These are phyloP conservation scores for Penicillium sp. DNA, from an alignment of 2,329 filamentous ascomycete genomes.

Conservation along the genomic window DNA sequence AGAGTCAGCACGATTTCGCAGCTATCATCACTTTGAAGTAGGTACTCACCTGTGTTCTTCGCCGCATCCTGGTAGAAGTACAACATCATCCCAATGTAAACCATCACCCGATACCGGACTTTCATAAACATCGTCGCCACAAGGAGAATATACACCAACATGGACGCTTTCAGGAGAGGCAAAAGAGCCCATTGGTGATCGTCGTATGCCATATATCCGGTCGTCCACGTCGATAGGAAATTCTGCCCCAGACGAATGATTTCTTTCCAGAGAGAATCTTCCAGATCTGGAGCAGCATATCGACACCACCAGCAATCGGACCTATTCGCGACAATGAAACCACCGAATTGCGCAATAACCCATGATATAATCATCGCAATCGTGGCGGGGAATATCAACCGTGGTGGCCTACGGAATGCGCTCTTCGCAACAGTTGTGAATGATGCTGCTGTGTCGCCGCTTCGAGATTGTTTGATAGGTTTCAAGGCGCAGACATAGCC, in stretches of 20 bases:
- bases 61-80: slow-evolving; percentile 51
- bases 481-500: slow-evolving; percentile 58
- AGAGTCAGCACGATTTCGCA: not conserved
- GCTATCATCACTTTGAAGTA: too few species aligned
- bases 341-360: slow-evolving; percentile 49
- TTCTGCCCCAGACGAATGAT: slow-evolving; percentile 45
- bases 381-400: slow-evolving; percentile 52
- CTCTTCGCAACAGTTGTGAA: slow-evolving; percentile 52
- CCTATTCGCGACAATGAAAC: slow-evolving; percentile 47
- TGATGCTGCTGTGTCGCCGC: slow-evolving; percentile 45
- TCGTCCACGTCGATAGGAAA: slow-evolving; percentile 52
- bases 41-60: slow-evolving; percentile 46
- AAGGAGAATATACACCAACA: slow-evolving; percentile 51
- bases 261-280: slow-evolving; percentile 47
- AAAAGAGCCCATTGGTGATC: slow-evolving; percentile 57
- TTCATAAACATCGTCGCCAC: slow-evolving; percentile 46
- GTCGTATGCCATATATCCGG: slow-evolving; percentile 52
- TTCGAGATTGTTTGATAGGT: slow-evolving; percentile 51
- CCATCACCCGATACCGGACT: slow-evolving; percentile 47
- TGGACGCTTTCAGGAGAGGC: slow-evolving; percentile 50
- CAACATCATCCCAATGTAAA: slow-evolving; percentile 46
- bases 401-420: slow-evolving; percentile 53
- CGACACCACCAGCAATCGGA: slow-evolving; percentile 54
- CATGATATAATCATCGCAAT: slow-evolving; percentile 53
- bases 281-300: slow-evolving; percentile 47